Evolutionary conservation across 23 red algal species (phyloP), one percentile per base, ranked within the genome.

Genomic region (Gracilaria gracilis): DNA sequence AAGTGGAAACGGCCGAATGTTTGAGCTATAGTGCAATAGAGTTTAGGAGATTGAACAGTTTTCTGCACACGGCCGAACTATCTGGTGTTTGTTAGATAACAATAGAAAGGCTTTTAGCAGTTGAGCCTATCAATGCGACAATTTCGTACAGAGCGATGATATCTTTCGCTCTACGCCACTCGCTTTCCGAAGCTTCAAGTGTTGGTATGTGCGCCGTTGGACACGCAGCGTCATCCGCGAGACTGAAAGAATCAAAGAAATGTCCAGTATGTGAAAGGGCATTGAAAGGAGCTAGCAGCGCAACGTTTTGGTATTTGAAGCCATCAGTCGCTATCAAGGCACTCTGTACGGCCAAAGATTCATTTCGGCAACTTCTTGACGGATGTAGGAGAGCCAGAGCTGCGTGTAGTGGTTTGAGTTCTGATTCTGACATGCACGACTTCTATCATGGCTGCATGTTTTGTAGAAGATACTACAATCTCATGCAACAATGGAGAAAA

Each of bases 381-480:
- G 67, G 38, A 12, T 73, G 15, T 73, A 17, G 2, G 17, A 40
- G 36, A 42, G 67, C 67, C 42, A 73, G 9, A 35, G 20, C 16
- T 24, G 3, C 67, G 38, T 13, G 13, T 33, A 8, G 17, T n/a
- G n/a, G n/a, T n/a, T 4, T 25, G 34, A 16, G 35, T 11, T 34
- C 65, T 16, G n/a, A n/a, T 17, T 70, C 65, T 35, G 27, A 70
- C 4, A 38, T 25, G 17, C 28, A 79, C 20, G 74, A 79, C 31
- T 79, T 51, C 27, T 79, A 79, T 50, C 46, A 79, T 32, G 34
- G 74, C 28, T 6, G 9, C 2, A n/a, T 47, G 74, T 70, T 70
- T 15, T 3, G 6, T 3, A 58, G 54, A 20, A 13, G 16, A 3
- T 25, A 70, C 28, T 9, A 16, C 13, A 25, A 33, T 11, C 28